Conservation (phyloP, 345 rosid genomes). For the Syzygium oleosum region DNA sequence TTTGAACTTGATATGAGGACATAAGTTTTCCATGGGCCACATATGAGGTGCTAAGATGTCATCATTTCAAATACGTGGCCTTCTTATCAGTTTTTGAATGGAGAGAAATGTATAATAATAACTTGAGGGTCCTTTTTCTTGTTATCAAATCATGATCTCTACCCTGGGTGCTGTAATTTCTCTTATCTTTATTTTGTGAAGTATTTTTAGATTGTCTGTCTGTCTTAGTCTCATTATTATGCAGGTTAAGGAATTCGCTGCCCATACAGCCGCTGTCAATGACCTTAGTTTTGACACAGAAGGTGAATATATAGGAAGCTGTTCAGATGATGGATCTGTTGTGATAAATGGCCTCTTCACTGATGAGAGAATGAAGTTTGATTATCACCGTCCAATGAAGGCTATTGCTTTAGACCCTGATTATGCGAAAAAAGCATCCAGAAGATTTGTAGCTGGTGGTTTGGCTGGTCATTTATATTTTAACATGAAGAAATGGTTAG, state of each 20-base stretch:
- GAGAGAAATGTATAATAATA: not conserved
- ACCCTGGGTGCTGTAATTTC: not conserved
- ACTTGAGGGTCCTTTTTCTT: not conserved
- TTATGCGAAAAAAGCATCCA: slow-evolving; percentile 59
- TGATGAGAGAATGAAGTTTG: slow-evolving; percentile 85
- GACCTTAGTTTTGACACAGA: slow-evolving; percentile 88
- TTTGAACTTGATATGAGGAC: not conserved
- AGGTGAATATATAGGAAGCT: slow-evolving; percentile 94
- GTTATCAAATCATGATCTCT: not conserved
- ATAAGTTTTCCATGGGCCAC: not conserved
- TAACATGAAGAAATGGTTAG: slow-evolving; percentile 89
- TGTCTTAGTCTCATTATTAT: not conserved
- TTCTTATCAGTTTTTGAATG: not conserved
- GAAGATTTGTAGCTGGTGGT: slow-evolving; percentile 93
- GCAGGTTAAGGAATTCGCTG: slow-evolving; percentile 75
- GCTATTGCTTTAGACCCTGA: slow-evolving; percentile 90
- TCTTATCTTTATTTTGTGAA: not conserved
- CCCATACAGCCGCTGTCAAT: slow-evolving; percentile 84
- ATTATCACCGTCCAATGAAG: slow-evolving; percentile 98
- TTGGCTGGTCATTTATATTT: slow-evolving; percentile 89
- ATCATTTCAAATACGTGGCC: not conserved
- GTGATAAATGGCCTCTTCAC: slow-evolving; percentile 89
- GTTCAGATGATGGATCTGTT: slow-evolving; percentile 98
- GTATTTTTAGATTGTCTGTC: not conserved
- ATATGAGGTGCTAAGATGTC: not conserved